A percentile compares a stretch with the other conserved stretches of the same genome.
Evolutionary conservation across 352 stramenopile genomes (phyloP).

Genomic region (Blastocystis sp.): DNA sequence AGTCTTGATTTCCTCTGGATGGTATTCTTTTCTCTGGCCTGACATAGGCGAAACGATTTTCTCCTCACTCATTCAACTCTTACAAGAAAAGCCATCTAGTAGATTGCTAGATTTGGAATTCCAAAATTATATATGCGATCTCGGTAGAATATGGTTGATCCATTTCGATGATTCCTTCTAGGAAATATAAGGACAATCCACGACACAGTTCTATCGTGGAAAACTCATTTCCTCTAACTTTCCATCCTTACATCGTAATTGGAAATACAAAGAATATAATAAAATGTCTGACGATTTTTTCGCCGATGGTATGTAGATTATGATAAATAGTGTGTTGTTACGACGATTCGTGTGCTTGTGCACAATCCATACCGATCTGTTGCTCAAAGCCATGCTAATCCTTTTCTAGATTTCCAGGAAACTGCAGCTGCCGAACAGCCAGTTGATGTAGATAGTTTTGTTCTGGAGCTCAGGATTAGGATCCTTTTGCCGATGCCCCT

Average conservation of each 20-base stretch:
- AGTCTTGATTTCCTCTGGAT: conserved; percentile 32
- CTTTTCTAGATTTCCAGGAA: conserved; percentile 1
- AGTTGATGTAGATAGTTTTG: neutral
- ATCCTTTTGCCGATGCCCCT: conserved; percentile 39
- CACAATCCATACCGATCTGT: neutral
- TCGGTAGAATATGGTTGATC: too few relatives aligned
- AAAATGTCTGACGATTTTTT: conserved; percentile 62
- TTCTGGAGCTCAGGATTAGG: neutral
- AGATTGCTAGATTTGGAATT: too few relatives aligned
- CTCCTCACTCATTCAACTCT: too few relatives aligned
- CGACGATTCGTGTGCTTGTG: neutral
- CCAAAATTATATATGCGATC: too few relatives aligned
- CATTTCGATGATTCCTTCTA: too few relatives aligned
- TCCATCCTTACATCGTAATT: neutral
- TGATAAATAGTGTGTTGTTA: neutral
- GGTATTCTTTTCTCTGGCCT: too few relatives aligned
- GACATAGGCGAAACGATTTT: too few relatives aligned
- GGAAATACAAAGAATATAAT: neutral
- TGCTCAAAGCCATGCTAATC: conserved; percentile 26
- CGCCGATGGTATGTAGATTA: conserved; percentile 38
- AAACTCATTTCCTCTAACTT: neutral
- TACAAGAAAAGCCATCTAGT: too few relatives aligned
- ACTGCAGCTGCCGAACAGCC: neutral
- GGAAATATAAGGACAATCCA: too few relatives aligned
- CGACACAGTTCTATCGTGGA: neutral